Evolutionary conservation across 768 basidiomycete species (phyloP).

Genomic region (Rhizopogon salebrosus): DNA sequence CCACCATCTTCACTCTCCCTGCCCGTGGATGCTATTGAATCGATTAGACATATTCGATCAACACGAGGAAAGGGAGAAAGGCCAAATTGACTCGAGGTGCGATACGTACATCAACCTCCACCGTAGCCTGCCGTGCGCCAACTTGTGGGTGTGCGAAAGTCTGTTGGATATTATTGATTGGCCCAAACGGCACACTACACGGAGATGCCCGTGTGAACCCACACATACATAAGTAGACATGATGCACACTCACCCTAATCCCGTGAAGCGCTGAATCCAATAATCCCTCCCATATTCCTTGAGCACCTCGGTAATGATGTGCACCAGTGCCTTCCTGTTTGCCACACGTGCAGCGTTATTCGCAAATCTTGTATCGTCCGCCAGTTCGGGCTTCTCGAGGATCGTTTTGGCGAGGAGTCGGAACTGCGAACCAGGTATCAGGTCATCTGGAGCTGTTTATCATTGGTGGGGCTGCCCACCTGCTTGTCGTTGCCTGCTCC

Average conservation of each 20-base stretch:
- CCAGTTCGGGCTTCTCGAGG: constrained; percentile 55
- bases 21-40: constrained; percentile 60
- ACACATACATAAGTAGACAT: constrained; percentile 5
- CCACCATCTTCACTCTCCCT: constrained; percentile 73
- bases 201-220: constrained; percentile 7
- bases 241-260: constrained; percentile 59
- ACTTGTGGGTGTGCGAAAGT: constrained; percentile 90
- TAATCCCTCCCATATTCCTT: constrained; percentile 52
- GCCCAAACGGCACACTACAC: constrained; percentile 74
- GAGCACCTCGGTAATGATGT: constrained; percentile 61
- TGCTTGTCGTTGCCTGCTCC: constrained; percentile 89
- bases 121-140: constrained; percentile 64
- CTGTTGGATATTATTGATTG: constrained; percentile 87
- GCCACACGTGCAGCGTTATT: constrained; percentile 74
- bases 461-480: constrained; percentile 31
- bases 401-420: constrained; percentile 58
- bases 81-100: background rate
- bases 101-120: constrained; percentile 69
- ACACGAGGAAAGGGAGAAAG: constrained; percentile 25
- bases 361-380: constrained; percentile 55
- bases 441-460: background rate
- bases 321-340: constrained; percentile 65
- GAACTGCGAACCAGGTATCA: constrained; percentile 47
- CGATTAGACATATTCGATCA: constrained; percentile 1
- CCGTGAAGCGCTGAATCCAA: constrained; percentile 74